Percentiles rank a stretch among this genome's conserved stretches.
phyloP scores from a whole-genome alignment of 2,329 filamentous ascomycete genomes.

The Botrytis galanthina region DNA sequence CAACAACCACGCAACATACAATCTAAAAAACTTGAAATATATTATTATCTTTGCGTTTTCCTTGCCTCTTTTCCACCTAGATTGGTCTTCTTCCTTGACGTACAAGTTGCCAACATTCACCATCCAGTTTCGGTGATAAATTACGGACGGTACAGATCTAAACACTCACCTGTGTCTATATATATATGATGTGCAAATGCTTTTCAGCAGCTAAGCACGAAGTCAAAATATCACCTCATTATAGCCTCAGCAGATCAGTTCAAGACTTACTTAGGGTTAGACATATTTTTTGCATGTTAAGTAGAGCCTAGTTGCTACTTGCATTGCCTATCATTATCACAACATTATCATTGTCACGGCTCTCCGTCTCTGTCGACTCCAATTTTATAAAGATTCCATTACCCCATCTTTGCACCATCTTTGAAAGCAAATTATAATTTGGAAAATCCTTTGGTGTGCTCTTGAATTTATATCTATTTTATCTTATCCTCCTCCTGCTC shows the following conservation, averaged over 20 bases:
- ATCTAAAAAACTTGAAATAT: not conserved
- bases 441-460: not conserved
- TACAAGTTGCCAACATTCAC: not conserved
- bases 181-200: not conserved
- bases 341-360: not conserved
- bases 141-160: not conserved
- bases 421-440: not conserved
- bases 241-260: slow-evolving; percentile 11
- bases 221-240: slow-evolving; percentile 9
- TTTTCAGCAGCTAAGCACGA: not conserved
- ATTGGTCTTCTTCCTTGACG: not conserved
- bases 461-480: not conserved
- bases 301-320: not conserved
- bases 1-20: not conserved
- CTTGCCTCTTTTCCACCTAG: not conserved
- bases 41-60: not conserved
- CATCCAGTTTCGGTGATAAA: not conserved
- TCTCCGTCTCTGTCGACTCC: not conserved
- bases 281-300: not conserved
- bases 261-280: not conserved
- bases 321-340: not conserved
- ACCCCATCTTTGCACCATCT: slow-evolving; percentile 4
- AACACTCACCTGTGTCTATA: not conserved
- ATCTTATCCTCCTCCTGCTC: not conserved
- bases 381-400: slow-evolving; percentile 1